Evolutionary conservation across 768 basidiomycete genomes (phyloP).

Genomic region (Heimioporus sp.): DNA sequence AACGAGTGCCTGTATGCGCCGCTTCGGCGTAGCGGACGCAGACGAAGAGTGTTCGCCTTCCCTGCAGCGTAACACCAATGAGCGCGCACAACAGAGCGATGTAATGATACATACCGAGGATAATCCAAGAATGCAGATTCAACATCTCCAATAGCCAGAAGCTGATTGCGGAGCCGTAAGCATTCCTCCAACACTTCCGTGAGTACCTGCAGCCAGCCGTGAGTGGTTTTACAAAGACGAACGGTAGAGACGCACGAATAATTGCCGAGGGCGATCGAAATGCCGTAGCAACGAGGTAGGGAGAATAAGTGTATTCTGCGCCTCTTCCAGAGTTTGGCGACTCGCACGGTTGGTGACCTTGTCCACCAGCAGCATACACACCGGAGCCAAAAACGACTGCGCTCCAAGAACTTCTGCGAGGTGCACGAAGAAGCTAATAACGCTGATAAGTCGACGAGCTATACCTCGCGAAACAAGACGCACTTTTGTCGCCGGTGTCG

Average conservation of each 20-base stretch:
- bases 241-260: constrained; percentile 42
- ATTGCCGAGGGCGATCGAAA: constrained; percentile 44
- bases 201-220: constrained; percentile 47
- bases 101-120: constrained; percentile 38
- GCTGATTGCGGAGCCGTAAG: constrained; percentile 48
- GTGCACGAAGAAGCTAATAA: constrained; percentile 80
- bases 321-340: constrained; percentile 61
- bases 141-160: constrained; percentile 36
- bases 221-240: neutral
- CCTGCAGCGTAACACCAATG: constrained; percentile 30
- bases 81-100: neutral
- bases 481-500: constrained; percentile 89
- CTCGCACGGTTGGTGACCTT: constrained; percentile 68
- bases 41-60: constrained; percentile 58
- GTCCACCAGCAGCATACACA: constrained; percentile 84
- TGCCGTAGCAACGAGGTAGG: constrained; percentile 67
- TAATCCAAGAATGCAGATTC: constrained; percentile 55
- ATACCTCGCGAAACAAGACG: constrained; percentile 21
- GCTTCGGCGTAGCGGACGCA: constrained; percentile 43
- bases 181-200: constrained; percentile 67
- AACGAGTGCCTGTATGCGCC: constrained; percentile 67
- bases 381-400: constrained; percentile 74
- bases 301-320: constrained; percentile 55
- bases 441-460: constrained; percentile 2
- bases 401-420: constrained; percentile 81